phyloP scores from a whole-genome alignment of 805 yeast genomes.

The Candida ipomoeae region DNA sequence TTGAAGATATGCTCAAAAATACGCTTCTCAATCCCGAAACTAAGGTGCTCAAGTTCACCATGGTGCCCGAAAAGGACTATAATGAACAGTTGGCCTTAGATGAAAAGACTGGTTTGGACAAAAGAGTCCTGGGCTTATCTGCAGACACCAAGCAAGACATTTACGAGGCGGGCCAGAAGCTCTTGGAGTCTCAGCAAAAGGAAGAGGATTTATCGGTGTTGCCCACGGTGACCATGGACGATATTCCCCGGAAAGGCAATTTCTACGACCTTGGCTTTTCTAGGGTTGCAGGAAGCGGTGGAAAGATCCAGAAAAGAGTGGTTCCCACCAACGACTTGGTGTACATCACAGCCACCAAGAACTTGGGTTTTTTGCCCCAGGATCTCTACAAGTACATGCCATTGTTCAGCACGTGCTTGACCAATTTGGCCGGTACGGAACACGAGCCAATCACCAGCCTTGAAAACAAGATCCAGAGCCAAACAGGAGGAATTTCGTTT shows the following conservation, averaged over 20 bases:
- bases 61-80: constrained; percentile 65
- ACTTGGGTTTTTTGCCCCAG: constrained; percentile 54
- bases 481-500: constrained; percentile 83
- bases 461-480: constrained; percentile 76
- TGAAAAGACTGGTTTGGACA: constrained; percentile 51
- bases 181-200: constrained; percentile 61
- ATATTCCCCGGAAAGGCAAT: constrained; percentile 61
- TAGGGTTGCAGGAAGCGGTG: constrained; percentile 27
- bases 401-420: constrained; percentile 71
- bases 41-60: constrained; percentile 65
- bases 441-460: constrained; percentile 67
- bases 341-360: constrained; percentile 66
- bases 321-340: constrained; percentile 78
- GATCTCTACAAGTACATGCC: constrained; percentile 69
- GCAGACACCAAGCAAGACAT: constrained; percentile 56
- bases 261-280: constrained; percentile 26
- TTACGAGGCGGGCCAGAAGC: constrained; percentile 52
- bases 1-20: constrained; percentile 54
- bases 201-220: constrained; percentile 72
- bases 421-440: constrained; percentile 79
- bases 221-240: constrained; percentile 72
- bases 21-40: constrained; percentile 42
- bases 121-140: constrained; percentile 41
- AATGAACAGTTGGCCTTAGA: constrained; percentile 48
- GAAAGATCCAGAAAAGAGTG: constrained; percentile 43